Evolutionary conservation across 305 asterid species (phyloP).

Genomic region (Solanum hybrid): DNA sequence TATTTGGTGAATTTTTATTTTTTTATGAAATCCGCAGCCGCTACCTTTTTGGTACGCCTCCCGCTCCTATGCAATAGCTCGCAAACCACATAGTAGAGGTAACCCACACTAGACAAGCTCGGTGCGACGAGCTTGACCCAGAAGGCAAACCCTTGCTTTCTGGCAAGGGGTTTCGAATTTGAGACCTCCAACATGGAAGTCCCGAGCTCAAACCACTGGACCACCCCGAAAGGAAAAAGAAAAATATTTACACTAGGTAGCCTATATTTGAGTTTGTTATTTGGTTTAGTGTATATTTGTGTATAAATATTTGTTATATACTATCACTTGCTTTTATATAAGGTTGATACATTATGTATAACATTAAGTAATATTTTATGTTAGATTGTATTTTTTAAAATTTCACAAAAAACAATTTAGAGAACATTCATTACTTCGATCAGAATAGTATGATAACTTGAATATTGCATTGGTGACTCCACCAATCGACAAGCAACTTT

Average conservation of each 20-base stretch:
- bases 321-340: not conserved
- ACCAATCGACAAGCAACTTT: not conserved
- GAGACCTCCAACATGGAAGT: not conserved
- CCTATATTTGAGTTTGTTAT: not conserved
- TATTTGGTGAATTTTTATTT: not conserved
- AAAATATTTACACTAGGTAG: not conserved
- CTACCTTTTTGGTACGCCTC: too few species aligned
- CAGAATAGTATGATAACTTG: not conserved
- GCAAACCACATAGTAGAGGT: rapidly evolving
- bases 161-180: too few species aligned
- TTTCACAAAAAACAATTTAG: not conserved
- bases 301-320: not conserved
- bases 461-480: not conserved
- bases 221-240: too few species aligned
- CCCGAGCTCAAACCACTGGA: too few species aligned
- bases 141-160: too few species aligned
- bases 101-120: rapidly evolving
- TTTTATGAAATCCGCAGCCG: too few species aligned
- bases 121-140: rapidly evolving
- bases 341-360: not conserved
- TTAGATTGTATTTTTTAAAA: too few species aligned
- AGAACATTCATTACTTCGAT: not conserved
- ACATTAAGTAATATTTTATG: too few species aligned
- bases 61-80: rapidly evolving
- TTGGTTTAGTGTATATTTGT: not conserved